These are phyloP conservation scores for Cystoderma amianthinum DNA, from an alignment of 768 basidiomycete genomes.

Conservation along the genomic window DNA sequence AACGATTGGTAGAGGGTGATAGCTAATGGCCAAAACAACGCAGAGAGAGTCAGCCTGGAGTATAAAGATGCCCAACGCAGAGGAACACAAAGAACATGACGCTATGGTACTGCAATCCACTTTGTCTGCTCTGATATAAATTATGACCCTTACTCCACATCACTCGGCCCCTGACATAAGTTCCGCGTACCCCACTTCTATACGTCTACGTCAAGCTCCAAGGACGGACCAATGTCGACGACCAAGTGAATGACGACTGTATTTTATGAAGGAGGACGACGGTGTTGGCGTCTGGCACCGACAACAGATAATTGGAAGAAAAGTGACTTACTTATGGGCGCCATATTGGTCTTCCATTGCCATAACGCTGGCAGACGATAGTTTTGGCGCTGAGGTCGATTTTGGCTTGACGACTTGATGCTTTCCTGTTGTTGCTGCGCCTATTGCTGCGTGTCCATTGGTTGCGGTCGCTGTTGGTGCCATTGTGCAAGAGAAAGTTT, in stretches of 20 bases:
- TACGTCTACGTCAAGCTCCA: not conserved
- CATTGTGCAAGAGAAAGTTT: constrained; percentile 6
- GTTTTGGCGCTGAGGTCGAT: constrained; percentile 9
- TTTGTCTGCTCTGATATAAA: too few species aligned
- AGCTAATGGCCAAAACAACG: constrained; percentile 61
- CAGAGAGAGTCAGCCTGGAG: constrained; percentile 25
- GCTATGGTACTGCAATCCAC: constrained; percentile 1
- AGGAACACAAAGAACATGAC: constrained; percentile 12
- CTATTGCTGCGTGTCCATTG: constrained; percentile 1
- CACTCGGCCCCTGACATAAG: constrained; percentile 7
- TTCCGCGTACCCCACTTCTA: constrained; percentile 5
- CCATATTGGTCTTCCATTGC: constrained; percentile 74
- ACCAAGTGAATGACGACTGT: constrained; percentile 1
- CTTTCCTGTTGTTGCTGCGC: constrained; percentile 6
- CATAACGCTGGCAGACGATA: constrained; percentile 68
- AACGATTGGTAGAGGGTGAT: constrained; percentile 92
- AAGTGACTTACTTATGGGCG: constrained; percentile 77
- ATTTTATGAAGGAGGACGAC: not conserved
- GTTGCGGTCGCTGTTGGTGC: constrained; percentile 1
- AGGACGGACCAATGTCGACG: constrained; percentile 4
- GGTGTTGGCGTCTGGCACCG: constrained; percentile 1
- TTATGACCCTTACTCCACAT: too few species aligned
- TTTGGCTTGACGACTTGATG: constrained; percentile 7
- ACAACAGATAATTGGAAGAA: constrained; percentile 2
- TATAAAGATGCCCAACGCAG: constrained; percentile 16